phyloP scores from a whole-genome alignment of 768 basidiomycete genomes.

The Megacollybia marginata region DNA sequence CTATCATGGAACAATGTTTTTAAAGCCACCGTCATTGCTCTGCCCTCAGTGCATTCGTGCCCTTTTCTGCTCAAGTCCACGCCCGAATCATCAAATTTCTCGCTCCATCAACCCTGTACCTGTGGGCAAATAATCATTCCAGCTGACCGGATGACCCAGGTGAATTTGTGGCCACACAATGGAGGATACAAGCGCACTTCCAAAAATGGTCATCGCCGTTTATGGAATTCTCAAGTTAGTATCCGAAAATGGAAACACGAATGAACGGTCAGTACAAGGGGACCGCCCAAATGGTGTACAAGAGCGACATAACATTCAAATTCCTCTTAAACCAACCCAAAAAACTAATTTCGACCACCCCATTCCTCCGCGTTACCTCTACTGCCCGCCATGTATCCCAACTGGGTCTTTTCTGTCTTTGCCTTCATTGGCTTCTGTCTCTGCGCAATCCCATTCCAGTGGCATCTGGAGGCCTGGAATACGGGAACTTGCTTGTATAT shows the following conservation, averaged over 20 bases:
- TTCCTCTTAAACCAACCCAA: slow-evolving; percentile 30
- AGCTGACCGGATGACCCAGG: too few species aligned
- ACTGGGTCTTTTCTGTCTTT: slow-evolving; percentile 38
- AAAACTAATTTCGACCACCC: slow-evolving; percentile 2
- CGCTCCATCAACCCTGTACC: too few species aligned
- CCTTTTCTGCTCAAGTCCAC: too few species aligned
- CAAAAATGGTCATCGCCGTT: slow-evolving; percentile 19
- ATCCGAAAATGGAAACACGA: slow-evolving; percentile 14
- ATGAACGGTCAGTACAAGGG: slow-evolving; percentile 31
- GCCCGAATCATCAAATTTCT: too few species aligned
- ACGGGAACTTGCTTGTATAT: slow-evolving; percentile 54
- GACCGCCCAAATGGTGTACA: slow-evolving; percentile 34
- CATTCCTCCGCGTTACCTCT: slow-evolving; percentile 7
- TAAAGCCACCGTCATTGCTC: not conserved
- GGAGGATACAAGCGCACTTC: slow-evolving; percentile 23
- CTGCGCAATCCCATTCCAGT: slow-evolving; percentile 53
- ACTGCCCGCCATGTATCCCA: slow-evolving; percentile 24
- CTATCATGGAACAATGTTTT: too few species aligned
- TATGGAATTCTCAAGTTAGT: slow-evolving; percentile 14
- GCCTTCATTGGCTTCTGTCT: slow-evolving; percentile 54
- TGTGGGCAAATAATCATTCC: too few species aligned
- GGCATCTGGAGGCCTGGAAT: slow-evolving; percentile 61
- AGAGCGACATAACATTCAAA: slow-evolving; percentile 21
- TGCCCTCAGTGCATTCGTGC: not conserved
- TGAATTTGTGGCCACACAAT: too few species aligned